Conservation (phyloP, 148 eudicot genomes). For the Camellia lanceoleosa region DNA sequence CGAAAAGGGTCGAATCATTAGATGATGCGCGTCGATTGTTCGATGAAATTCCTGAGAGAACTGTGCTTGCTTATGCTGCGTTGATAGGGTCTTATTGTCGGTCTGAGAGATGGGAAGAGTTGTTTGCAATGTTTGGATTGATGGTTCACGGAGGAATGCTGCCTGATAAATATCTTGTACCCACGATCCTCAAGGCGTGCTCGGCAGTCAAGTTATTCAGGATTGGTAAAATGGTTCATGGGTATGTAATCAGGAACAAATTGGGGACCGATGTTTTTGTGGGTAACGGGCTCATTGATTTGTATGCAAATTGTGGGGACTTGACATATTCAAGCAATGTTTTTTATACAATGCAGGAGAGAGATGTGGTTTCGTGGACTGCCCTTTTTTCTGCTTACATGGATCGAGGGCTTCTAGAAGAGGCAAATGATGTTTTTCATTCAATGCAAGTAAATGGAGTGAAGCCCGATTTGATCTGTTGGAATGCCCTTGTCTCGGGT, state of each 20-base stretch:
- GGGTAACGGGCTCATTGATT: slow-evolving; percentile 53
- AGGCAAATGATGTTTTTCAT: slow-evolving; percentile 38
- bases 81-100: slow-evolving; percentile 42
- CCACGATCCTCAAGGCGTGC: slow-evolving; percentile 53
- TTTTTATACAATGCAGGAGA: slow-evolving; percentile 43
- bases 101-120: slow-evolving; percentile 43
- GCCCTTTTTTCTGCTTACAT: slow-evolving; percentile 53
- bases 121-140: slow-evolving; percentile 30
- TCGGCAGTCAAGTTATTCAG: slow-evolving; percentile 27
- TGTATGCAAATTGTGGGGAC: slow-evolving; percentile 57
- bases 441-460: slow-evolving; percentile 49
- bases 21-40: slow-evolving; percentile 58
- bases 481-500: slow-evolving; percentile 53
- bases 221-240: slow-evolving; percentile 62
- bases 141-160: slow-evolving; percentile 45
- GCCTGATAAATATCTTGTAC: slow-evolving; percentile 55
- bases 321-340: slow-evolving; percentile 42
- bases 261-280: slow-evolving; percentile 43
- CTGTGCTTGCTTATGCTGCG: slow-evolving; percentile 36
- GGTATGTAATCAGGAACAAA: slow-evolving; percentile 39
- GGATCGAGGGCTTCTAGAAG: slow-evolving; percentile 34
- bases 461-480: slow-evolving; percentile 45
- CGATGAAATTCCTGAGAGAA: slow-evolving; percentile 52
- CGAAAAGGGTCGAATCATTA: slow-evolving; percentile 23
- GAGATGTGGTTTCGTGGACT: slow-evolving; percentile 68